Conservation (phyloP, 495 filamentous ascomycete genomes). For the Chaetomium cochliodes region DNA sequence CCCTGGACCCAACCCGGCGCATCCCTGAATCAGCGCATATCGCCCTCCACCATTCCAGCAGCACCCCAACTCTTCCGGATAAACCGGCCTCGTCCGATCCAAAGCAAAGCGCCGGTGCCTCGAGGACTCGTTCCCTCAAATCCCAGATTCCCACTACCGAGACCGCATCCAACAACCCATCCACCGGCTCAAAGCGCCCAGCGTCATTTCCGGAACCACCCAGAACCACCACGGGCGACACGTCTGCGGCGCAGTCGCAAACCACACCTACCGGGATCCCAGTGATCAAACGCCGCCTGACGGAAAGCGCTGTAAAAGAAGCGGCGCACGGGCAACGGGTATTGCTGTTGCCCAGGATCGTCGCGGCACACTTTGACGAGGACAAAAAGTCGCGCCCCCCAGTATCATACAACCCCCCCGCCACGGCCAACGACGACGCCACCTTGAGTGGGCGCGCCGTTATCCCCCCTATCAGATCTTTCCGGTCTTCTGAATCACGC, state of each 20-base stretch:
- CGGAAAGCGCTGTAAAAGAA: constrained; percentile 33
- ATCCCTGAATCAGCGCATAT: constrained; percentile 31
- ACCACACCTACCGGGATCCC: constrained; percentile 30
- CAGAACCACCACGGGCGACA: constrained; percentile 23
- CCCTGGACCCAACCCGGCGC: constrained; percentile 26
- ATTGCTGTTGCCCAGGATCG: constrained; percentile 38
- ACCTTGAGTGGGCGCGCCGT: constrained; percentile 35
- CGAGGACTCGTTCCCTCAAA: constrained; percentile 22
- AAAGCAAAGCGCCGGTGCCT: constrained; percentile 11
- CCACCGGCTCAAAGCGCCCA: constrained; percentile 38
- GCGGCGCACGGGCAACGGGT: constrained; percentile 44
- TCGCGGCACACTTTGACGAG: constrained; percentile 41
- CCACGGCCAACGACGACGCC: constrained; percentile 14
- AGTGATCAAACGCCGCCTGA: constrained; percentile 29
- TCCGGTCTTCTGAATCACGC: constrained; percentile 51
- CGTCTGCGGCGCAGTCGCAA: constrained; percentile 27
- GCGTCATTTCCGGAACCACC: constrained; percentile 42
- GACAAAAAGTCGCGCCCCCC: constrained; percentile 47
- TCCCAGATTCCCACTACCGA: constrained; percentile 12
- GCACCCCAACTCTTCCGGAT: constrained; percentile 26
- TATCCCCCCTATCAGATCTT: constrained; percentile 50
- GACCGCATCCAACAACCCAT: constrained; percentile 17
- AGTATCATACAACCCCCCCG: constrained; percentile 42
- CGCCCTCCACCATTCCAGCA: constrained; percentile 31
- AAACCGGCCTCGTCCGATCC: constrained; percentile 20